Base-by-base conservation (phyloP, 202 grass and related monocot species). In the Saccharum hybrid region DNA sequence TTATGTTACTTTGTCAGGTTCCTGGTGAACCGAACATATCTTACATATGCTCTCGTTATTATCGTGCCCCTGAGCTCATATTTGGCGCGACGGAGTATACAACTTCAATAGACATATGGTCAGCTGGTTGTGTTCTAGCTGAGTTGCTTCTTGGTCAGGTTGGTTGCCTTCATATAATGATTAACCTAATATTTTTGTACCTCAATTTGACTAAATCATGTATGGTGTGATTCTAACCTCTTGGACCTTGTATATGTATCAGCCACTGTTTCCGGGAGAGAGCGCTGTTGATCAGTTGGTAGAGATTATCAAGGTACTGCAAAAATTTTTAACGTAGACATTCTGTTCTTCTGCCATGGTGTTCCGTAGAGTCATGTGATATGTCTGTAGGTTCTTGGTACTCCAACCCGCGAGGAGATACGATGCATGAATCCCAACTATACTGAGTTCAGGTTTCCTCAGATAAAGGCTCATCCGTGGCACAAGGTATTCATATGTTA, bases 131-230 rank as follows among this genome's bases (percentile, higher is more conserved):
- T 72, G 94, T 97, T 85, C 88, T 97, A 19, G 91, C 94, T 16
- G 94, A 97, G 71, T 86, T 97, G 77, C 91, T 97, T 92, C 91
- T 97, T 78, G 94, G 94, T 48, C 91, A 97, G 91, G 94, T 97
- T 90, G 23, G 83, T 84, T 68, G 41, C 9, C 69, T 85, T 82
- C 39, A 18, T 78, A 7, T 64, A 10, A 69, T 21, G 30, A 21
- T 4, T 74, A 34, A 19, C 40, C 7, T 64, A 30, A 36, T 78
- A 56, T 77, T 51, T 13, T 2, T 71, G 5, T 71, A 40, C 10
- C 45, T 80, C 39, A 59, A 59, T 59, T 62, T 0, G 8, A 70
- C 5, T 6, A 63, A 41, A 33, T 40, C 33, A 36, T 80, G 2
- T 31, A 0, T 68, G 23, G 18, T 41, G 30, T 68, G 52, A 85